Base-by-base conservation (phyloP, 257 asterid genomes). In the Solanum clarkiae region DNA sequence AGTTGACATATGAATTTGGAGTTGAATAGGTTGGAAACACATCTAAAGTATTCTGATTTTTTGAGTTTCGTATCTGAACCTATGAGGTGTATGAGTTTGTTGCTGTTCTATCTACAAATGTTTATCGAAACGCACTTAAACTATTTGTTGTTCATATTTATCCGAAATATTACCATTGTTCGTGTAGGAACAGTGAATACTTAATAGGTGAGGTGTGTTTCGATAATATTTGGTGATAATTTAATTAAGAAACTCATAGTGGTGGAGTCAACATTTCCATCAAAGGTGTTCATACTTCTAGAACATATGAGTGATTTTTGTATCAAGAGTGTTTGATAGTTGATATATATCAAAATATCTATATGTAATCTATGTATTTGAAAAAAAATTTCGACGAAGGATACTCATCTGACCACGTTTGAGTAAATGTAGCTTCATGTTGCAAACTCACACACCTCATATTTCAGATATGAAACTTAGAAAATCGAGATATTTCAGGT, bases 31-130 rank as follows among this genome's bases (percentile, higher is more conserved):
- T 60, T 8, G 11, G 10, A 60, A 60, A 60, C 16, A 60, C 0
- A 2, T 3, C 0, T 59, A 10, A n/a, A n/a, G 32, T n/a, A n/a
- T 22, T 13, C 10, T 60, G 0, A 0, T n/a, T 60, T 60, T 60
- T 60, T 60, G 32, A 60, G 32, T 60, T 60, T 60, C 7, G 10
- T 59, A n/a, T 6, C 14, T 59, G 29, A 59, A 59, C 15, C 12
- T 45, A 45, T 8, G 51, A 45, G 51, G 51, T 45, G 10, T 45
- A 9, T 45, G 51, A 59, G 32, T 59, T n/a, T 59, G 0, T 0
- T 59, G 15, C 7, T 1, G 0, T 59, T 4, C 0, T 59, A 59
- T 59, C 29, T 20, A 6, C 29, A 1, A 59, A 59, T 59, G 0
- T 4, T n/a, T 59, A n/a, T n/a, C 15, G 10, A n/a, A 59, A 59